Conservation (phyloP, 2,329 filamentous ascomycete species). For the Arthrobotrys iridis region DNA sequence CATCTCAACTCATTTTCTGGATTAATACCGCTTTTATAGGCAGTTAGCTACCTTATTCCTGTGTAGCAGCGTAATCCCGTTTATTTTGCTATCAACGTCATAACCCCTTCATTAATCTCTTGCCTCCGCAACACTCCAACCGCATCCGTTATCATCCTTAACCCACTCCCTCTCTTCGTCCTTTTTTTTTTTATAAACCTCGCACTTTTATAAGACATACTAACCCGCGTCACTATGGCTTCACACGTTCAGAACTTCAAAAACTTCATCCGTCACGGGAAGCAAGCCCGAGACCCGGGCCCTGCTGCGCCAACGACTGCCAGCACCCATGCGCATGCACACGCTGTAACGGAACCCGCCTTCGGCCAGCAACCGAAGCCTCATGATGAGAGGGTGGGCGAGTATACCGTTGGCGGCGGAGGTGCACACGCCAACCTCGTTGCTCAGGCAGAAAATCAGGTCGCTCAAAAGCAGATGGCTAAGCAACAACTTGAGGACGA, state of each 20-base stretch:
- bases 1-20: not conserved
- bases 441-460: conserved; percentile 73
- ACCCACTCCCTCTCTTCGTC: not conserved
- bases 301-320: conserved; percentile 69
- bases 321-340: conserved; percentile 68
- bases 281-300: conserved; percentile 80
- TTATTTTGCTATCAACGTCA: conserved; percentile 3
- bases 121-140: not conserved
- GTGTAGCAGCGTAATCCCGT: not conserved
- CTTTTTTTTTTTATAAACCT: not conserved
- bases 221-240: conserved; percentile 67
- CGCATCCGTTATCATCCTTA: not conserved
- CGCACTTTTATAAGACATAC: conserved; percentile 23
- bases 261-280: conserved; percentile 97
- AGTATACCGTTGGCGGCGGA: conserved; percentile 71
- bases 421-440: conserved; percentile 72
- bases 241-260: conserved; percentile 86
- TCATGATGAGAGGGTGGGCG: conserved; percentile 68
- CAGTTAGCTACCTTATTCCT: not conserved
- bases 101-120: not conserved
- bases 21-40: not conserved
- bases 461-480: conserved; percentile 58
- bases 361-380: conserved; percentile 58
- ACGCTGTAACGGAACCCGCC: conserved; percentile 69
- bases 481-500: conserved; percentile 64